Base-by-base conservation (phyloP, 441 rosid genomes). In the Jatropha podagrica region DNA sequence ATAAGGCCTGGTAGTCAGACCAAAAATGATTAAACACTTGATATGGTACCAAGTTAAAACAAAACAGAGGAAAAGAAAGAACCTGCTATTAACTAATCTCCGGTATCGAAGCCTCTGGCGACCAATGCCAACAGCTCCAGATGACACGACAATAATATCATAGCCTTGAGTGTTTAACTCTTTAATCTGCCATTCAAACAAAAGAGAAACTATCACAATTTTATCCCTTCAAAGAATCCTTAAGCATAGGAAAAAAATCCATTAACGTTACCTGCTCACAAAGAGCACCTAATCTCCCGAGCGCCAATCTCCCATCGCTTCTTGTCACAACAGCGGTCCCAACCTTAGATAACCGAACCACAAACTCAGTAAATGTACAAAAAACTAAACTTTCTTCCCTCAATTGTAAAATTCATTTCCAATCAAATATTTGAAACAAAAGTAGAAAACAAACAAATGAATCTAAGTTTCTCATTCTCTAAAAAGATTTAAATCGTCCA, bases 301-400 rank as follows among this genome's bases (percentile, higher is more conserved):
- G 96, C 18, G 96, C 98, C 76, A 96, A 82, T 80, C 99, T 88
- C 67, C 98, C 98, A 86, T 96, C 99, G 75, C 79, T 73, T 76
- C 98, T 87, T 26, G 98, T 96, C 38, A 94, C 99, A 63, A 96
- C 98, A 15, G 99, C 98, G 62, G 99, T 96, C 77, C 99, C 99
- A 72, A 96, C 98, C 99, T 96, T 77, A 32, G 32, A 32, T 32
- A 32, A 32, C 32, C 32, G 32, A n/a, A 40, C 5, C 66, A 37
- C 9, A 63, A n/a, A 20, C 61, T 56, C 61, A 58, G 62, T n/a
- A 8, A 58, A 58, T 58, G 10, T 58, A 58, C 2, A 58, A 7
- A 58, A n/a, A n/a, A 20, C 13, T 4, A 51, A 10, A 4, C 55
- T 51, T 13, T 11, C 8, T 18, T 2, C 7, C 3, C 32, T 11